Base-by-base conservation (phyloP, 2,329 filamentous ascomycete genomes). In the Pseudogymnoascus verrucosus region DNA sequence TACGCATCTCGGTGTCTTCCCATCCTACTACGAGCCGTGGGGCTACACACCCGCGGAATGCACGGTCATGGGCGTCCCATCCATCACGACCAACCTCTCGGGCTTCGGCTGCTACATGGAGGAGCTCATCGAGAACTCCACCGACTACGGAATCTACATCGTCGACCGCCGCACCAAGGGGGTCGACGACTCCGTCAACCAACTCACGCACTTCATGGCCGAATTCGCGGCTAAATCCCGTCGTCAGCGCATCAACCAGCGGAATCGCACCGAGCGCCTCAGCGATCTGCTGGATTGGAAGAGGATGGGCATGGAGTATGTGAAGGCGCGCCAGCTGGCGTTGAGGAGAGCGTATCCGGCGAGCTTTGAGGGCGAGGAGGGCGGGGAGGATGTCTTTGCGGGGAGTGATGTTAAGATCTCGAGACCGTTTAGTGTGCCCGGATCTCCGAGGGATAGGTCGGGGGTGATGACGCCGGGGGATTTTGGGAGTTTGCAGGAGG, bases 61-160 rank as follows among this genome's bases (percentile, higher is more conserved):
- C 77, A 98, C 95, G 0, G 95, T 98, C 67, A 98, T 98, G 95
- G 95, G 95, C 71, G 93, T 99, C 42, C 95, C 95, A 47, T 96
- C 91, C 76, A 97, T 99, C 77, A 98, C 95, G 10, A 98, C 93
- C 28, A 99, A 99, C 77, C 80, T 99, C 51, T 98, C 95, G 5
- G 95, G 95, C 19, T 99, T 99, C 72, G 95, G 95, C 60, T 98
- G 95, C 78, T 98, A 99, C 77, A 99, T 99, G 95, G 95, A 99
- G 77, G 95, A 98, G 77, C 79, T 98, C 69, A 98, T 99, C 69
- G 93, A 98, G 78, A 98, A 98, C 77, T 96, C 93, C 42, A 90
- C 89, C 68, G 95, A 99, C 77, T 98, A 99, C 73, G 95, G 95
- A 69, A 98, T 99, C 77, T 98, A 98, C 81, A 98, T 99, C 75